Evolutionary conservation across 768 basidiomycete species (phyloP).

Genomic region (Exsudoporus frostii): DNA sequence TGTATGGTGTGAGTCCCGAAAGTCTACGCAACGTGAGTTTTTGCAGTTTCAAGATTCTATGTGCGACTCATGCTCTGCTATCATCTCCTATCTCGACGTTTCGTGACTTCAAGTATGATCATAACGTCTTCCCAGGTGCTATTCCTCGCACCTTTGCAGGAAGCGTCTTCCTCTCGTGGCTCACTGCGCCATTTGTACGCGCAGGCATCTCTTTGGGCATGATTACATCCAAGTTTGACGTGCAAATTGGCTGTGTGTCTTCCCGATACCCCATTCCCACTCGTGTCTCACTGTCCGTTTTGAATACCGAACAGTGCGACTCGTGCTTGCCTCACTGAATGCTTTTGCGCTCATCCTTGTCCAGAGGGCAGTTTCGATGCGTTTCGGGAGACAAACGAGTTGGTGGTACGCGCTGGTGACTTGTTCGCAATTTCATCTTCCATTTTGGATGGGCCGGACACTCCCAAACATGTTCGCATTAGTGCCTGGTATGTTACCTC

Average conservation of each 20-base stretch:
- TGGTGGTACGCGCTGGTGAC: constrained; percentile 66
- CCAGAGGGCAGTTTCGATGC: constrained; percentile 54
- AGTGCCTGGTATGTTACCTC: constrained; percentile 55
- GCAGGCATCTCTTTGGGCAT: constrained; percentile 42
- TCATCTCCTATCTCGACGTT: not conserved
- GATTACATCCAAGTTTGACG: constrained; percentile 53
- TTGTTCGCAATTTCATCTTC: constrained; percentile 83
- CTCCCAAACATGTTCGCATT: constrained; percentile 94
- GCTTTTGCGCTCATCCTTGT: constrained; percentile 60
- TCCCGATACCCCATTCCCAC: not conserved
- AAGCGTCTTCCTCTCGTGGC: constrained; percentile 62
- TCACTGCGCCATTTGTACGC: constrained; percentile 47
- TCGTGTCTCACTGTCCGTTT: not conserved
- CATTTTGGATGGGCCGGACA: constrained; percentile 92
- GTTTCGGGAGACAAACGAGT: constrained; percentile 61
- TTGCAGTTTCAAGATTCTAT: not conserved
- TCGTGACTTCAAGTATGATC: constrained; percentile 68
- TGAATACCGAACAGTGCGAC: constrained; percentile 52
- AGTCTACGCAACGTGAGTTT: constrained; percentile 49
- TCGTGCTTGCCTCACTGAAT: constrained; percentile 66
- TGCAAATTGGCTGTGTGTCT: constrained; percentile 67
- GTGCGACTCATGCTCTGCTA: constrained; percentile 6
- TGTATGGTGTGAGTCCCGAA: constrained; percentile 56
- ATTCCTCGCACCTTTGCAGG: constrained; percentile 88
- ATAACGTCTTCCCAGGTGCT: constrained; percentile 82